Percentiles rank a stretch among this genome's conserved stretches.
Evolutionary conservation across 148 eudicot species (phyloP).

Genomic region (Fagopyrum esculentum): DNA sequence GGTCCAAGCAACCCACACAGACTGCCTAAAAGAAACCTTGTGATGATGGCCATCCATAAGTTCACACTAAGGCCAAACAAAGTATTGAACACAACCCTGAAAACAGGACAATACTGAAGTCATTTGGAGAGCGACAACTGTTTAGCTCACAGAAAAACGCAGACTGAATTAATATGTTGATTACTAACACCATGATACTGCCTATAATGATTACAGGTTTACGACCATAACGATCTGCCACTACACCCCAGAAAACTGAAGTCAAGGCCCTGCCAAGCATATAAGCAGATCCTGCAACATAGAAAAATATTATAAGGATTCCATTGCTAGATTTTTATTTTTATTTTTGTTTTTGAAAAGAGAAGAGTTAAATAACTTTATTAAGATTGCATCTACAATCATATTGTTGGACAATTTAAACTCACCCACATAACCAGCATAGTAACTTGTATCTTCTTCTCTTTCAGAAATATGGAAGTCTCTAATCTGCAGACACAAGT

Average conservation of each 20-base stretch:
- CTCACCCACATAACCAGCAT: slow-evolving; percentile 86
- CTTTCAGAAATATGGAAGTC: slow-evolving; percentile 71
- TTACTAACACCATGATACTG: slow-evolving; percentile 39
- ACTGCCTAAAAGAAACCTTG: slow-evolving; percentile 80
- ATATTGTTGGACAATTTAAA: neutral
- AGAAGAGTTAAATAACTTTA: neutral
- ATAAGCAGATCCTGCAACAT: slow-evolving; percentile 52
- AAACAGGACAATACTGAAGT: neutral
- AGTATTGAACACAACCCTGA: slow-evolving; percentile 80
- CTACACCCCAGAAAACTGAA: slow-evolving; percentile 71
- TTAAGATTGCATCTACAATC: neutral
- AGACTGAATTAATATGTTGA: neutral
- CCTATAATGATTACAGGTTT: slow-evolving; percentile 78
- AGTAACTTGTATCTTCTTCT: slow-evolving; percentile 79
- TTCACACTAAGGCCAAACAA: slow-evolving; percentile 81
- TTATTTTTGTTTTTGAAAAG: neutral
- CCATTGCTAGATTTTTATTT: neutral
- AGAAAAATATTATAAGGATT: neutral
- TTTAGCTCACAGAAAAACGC: neutral
- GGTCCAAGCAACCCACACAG: slow-evolving; percentile 86
- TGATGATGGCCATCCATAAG: slow-evolving; percentile 80
- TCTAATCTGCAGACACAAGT: slow-evolving; percentile 38
- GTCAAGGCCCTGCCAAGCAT: slow-evolving; percentile 89
- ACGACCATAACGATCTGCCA: slow-evolving; percentile 91
- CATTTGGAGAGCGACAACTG: neutral